Evolutionary conservation across 1,284 basidiomycete genomes (phyloP).

Genomic region (Cerrena zonata): DNA sequence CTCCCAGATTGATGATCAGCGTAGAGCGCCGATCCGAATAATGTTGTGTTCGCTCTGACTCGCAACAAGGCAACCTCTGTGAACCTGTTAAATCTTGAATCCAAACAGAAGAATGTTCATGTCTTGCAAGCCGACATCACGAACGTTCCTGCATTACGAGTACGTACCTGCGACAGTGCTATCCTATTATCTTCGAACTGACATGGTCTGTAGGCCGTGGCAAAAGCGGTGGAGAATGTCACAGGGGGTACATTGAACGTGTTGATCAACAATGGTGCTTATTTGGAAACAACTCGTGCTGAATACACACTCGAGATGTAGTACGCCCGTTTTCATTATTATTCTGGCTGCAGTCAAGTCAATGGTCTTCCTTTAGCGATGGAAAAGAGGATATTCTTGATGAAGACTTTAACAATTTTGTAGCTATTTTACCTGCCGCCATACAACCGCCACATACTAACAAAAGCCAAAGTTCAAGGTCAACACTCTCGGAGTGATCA

Average conservation of each 20-base stretch:
- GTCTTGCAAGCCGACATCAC: conserved; percentile 24
- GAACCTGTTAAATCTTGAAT: conserved; percentile 17
- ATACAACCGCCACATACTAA: background rate
- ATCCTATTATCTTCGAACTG: background rate
- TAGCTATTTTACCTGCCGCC: conserved; percentile 7
- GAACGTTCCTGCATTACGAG: conserved; percentile 16
- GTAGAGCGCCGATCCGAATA: conserved; percentile 13
- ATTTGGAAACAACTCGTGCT: conserved; percentile 1
- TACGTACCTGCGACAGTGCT: conserved; percentile 7
- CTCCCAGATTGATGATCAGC: background rate
- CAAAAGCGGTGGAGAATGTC: conserved; percentile 17
- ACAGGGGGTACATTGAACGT: conserved; percentile 26
- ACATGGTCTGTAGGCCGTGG: conserved; percentile 10
- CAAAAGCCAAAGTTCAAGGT: conserved; percentile 21
- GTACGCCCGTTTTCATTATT: too few species aligned
- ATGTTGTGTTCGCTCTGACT: conserved; percentile 23
- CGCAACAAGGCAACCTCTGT: conserved; percentile 15
- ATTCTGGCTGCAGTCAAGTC: background rate
- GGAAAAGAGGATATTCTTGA: conserved; percentile 18
- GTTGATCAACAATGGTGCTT: conserved; percentile 27
- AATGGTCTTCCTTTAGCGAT: background rate
- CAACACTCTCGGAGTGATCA: conserved; percentile 35
- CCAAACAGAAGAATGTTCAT: conserved; percentile 17
- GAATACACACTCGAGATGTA: conserved; percentile 6
- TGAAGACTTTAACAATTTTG: conserved; percentile 17